Conservation (phyloP, 768 basidiomycete species). For the Lentinus brumalis region DNA sequence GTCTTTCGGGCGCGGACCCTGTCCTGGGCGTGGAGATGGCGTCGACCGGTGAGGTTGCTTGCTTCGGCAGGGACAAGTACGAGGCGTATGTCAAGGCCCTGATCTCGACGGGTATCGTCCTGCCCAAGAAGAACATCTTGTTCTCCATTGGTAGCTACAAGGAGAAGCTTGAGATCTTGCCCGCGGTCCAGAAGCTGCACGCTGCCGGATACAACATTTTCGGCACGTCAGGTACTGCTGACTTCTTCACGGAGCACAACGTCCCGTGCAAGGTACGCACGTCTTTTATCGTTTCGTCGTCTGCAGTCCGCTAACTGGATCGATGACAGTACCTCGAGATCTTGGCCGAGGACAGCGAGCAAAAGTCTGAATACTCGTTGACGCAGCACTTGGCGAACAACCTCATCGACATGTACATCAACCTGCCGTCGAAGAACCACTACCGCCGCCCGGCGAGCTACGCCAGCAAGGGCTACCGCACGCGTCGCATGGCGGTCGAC, state of each 20-base stretch:
- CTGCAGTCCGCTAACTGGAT: background rate
- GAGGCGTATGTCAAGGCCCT: slow-evolving; percentile 98
- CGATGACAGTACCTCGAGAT: slow-evolving; percentile 79
- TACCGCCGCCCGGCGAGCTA: slow-evolving; percentile 97
- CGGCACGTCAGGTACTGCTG: slow-evolving; percentile 95
- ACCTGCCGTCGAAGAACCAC: slow-evolving; percentile 96
- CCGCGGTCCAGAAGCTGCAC: slow-evolving; percentile 93
- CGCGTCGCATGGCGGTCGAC: slow-evolving; percentile 98
- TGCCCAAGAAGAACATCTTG: slow-evolving; percentile 96
- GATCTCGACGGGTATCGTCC: slow-evolving; percentile 92
- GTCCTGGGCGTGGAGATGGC: slow-evolving; percentile 99
- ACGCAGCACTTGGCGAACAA: slow-evolving; percentile 97
- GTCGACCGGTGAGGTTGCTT: slow-evolving; percentile 98
- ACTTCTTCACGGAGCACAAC: slow-evolving; percentile 96
- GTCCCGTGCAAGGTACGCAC: slow-evolving; percentile 85
- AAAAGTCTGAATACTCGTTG: slow-evolving; percentile 97
- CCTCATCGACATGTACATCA: slow-evolving; percentile 99
- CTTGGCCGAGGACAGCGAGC: slow-evolving; percentile 73
- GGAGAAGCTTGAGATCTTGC: slow-evolving; percentile 95
- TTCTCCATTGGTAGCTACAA: slow-evolving; percentile 96
- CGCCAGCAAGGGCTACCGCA: slow-evolving; percentile 94
- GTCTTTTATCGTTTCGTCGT: background rate
- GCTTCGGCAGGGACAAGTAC: slow-evolving; percentile 96
- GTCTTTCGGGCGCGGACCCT: slow-evolving; percentile 95
- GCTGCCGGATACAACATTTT: slow-evolving; percentile 94